A percentile compares a stretch with the other conserved stretches of the same genome.
Evolutionary conservation across 495 filamentous ascomycete genomes (phyloP).

Genomic region (Talaromyces thailandensis): DNA sequence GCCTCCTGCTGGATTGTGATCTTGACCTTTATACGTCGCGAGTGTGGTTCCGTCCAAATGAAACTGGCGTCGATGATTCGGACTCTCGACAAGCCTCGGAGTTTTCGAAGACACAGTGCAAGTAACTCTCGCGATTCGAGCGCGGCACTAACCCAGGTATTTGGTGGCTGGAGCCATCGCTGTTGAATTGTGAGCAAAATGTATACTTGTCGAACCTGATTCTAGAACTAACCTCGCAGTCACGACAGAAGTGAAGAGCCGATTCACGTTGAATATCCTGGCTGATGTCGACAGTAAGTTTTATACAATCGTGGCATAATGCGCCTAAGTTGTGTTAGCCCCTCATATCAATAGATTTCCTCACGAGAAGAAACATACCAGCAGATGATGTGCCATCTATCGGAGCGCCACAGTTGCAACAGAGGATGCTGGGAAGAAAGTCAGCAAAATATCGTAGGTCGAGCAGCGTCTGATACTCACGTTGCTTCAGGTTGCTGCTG

Average conservation of each 20-base stretch:
- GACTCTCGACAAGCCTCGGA: slow-evolving; percentile 74
- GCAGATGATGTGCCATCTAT: slow-evolving; percentile 83
- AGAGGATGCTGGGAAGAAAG: slow-evolving; percentile 59
- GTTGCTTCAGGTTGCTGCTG: slow-evolving; percentile 45
- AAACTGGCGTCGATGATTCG: slow-evolving; percentile 92
- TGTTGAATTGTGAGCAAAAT: not conserved
- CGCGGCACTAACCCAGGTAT: slow-evolving; percentile 70
- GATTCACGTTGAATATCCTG: slow-evolving; percentile 82
- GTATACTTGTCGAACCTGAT: not conserved
- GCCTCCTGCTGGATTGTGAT: slow-evolving; percentile 82
- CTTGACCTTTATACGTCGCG: slow-evolving; percentile 79
- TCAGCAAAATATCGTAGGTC: slow-evolving; percentile 13
- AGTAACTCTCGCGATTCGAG: slow-evolving; percentile 85
- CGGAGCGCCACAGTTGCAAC: slow-evolving; percentile 89
- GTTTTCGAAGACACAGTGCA: slow-evolving; percentile 75
- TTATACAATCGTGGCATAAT: slow-evolving; percentile 89
- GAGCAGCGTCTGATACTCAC: slow-evolving; percentile 29
- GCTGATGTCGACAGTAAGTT: slow-evolving; percentile 88
- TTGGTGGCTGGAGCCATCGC: slow-evolving; percentile 83
- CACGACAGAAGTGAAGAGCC: slow-evolving; percentile 72
- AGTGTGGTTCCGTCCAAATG: slow-evolving; percentile 98
- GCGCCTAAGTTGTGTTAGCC: slow-evolving; percentile 30
- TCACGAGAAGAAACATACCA: slow-evolving; percentile 25
- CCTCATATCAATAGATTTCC: not conserved
- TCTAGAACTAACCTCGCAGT: slow-evolving; percentile 54